Evolutionary conservation across 1,284 basidiomycete species (phyloP).

Genomic region (Microbotryum intermedium): DNA sequence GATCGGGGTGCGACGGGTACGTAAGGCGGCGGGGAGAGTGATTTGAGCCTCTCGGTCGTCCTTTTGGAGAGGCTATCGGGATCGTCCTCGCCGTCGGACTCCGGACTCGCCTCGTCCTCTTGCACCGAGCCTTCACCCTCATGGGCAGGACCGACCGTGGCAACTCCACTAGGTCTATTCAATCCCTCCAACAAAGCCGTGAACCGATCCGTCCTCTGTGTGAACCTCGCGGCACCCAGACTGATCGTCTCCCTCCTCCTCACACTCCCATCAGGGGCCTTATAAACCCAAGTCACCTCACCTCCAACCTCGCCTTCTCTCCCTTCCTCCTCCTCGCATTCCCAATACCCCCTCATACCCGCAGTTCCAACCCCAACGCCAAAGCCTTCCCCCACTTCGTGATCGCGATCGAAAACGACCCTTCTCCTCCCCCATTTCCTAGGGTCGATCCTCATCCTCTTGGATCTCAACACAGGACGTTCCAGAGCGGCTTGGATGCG

Average conservation of each 20-base stretch:
- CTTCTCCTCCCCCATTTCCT: constrained; percentile 19
- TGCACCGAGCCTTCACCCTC: not conserved
- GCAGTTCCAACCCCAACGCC: not conserved
- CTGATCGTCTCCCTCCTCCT: constrained; percentile 15
- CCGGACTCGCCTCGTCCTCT: not conserved
- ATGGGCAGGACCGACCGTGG: not conserved
- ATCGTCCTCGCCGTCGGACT: not conserved
- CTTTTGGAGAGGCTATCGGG: not conserved
- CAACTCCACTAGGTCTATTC: not conserved
- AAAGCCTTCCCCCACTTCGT: not conserved
- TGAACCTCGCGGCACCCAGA: constrained; percentile 1
- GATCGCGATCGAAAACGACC: constrained; percentile 3
- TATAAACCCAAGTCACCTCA: constrained; percentile 25
- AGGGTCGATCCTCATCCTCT: constrained; percentile 25
- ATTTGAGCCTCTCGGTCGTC: not conserved
- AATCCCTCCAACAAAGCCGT: constrained; percentile 17
- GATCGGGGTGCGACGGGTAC: constrained; percentile 18
- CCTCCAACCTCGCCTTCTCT: not conserved
- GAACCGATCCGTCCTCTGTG: constrained; percentile 17
- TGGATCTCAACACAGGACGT: constrained; percentile 3
- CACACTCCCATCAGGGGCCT: constrained; percentile 13
- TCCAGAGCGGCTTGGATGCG: not conserved
- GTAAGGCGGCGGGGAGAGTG: constrained; percentile 22
- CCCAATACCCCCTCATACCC: constrained; percentile 20
- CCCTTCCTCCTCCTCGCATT: constrained; percentile 15